Percentiles rank a stretch among this genome's conserved stretches.
phyloP scores from a whole-genome alignment of 257 asterid species.

The Parsonsia alboflavescens region DNA sequence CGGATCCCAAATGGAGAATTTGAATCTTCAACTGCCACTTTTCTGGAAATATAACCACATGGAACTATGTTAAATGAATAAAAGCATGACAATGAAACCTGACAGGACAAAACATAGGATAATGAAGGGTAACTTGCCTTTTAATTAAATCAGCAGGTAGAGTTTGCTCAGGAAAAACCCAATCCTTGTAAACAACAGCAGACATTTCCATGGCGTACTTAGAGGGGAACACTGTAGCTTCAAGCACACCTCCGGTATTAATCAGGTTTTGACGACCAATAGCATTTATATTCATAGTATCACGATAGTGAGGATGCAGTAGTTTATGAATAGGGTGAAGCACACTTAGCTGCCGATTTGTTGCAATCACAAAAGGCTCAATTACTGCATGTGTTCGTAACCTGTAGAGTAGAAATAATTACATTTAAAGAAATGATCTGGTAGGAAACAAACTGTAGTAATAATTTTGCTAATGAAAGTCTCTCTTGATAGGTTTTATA shows the following conservation, averaged over 20 bases:
- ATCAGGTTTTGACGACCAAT: slow-evolving; percentile 59
- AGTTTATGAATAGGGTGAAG: slow-evolving; percentile 82
- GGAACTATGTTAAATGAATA: neutral
- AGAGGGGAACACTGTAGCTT: slow-evolving; percentile 53
- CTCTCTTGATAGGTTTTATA: too few relatives aligned
- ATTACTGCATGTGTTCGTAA: slow-evolving; percentile 65
- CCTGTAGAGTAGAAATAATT: slow-evolving; percentile 32
- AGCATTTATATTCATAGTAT: slow-evolving; percentile 72
- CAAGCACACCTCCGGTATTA: slow-evolving; percentile 60
- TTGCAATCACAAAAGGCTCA: slow-evolving; percentile 75
- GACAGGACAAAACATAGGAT: neutral
- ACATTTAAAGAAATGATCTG: neutral
- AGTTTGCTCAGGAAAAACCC: slow-evolving; percentile 71
- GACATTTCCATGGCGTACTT: slow-evolving; percentile 67
- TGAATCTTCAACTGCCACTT: slow-evolving; percentile 59
- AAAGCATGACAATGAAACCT: neutral
- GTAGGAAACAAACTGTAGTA: too few relatives aligned
- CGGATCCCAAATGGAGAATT: slow-evolving; percentile 55
- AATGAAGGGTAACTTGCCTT: slow-evolving; percentile 32
- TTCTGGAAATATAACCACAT: slow-evolving; percentile 32
- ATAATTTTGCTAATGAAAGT: too few relatives aligned
- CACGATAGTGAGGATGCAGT: slow-evolving; percentile 70
- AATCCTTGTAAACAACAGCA: slow-evolving; percentile 44
- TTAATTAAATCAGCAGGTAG: slow-evolving; percentile 70
- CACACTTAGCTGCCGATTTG: slow-evolving; percentile 67